Base-by-base conservation (phyloP, 208 protist species). In the Trypanosoma congolense region DNA sequence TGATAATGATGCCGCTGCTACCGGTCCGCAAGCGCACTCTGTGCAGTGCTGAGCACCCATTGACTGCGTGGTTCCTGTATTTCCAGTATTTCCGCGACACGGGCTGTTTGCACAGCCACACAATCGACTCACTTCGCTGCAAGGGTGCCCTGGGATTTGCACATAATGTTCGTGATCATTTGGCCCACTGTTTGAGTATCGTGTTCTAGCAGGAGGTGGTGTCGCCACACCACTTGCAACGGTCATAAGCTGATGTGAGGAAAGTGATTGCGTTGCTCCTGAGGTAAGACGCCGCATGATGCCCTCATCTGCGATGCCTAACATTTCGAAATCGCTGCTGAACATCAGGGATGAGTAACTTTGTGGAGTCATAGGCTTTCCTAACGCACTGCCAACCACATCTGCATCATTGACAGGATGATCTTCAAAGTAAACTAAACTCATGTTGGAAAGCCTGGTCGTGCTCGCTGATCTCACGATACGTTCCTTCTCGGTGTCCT, bases 281-380 rank as follows among this genome's bases (percentile, higher is more conserved):
- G 21, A 8, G 31, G 19, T 51, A 26, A 29, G 49, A 51, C 19
- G 4, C 29, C 2, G n/a, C 8, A 6, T 4, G 46, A 19, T 43
- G 30, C 22, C n/a, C 16, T 19, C 18, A 28, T 40, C 26, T 26
- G 14, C 28, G 5, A 5, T n/a, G 41, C 19, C 24, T 3, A 30
- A 10, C 12, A 19, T 30, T 26, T 50, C 56, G 6, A 33, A 51
- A 6, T 65, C 43, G 50, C 22, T 46, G 14, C 12, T 40, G 1
- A 44, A 16, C 10, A 26, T 18, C 47, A 78, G 42, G 12, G 65
- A 67, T 0, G 65, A 76, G 50, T 70, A 83, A 29, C 68, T 70
- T 48, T 78, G 64, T n/a, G 71, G 67, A 18, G 76, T 83, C 65
- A 83, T 83, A 21, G 76, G 76, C 35, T 50, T 71, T 41, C 74